Base-by-base conservation (phyloP, 2,329 filamentous ascomycete genomes). In the Trichoderma gracile region DNA sequence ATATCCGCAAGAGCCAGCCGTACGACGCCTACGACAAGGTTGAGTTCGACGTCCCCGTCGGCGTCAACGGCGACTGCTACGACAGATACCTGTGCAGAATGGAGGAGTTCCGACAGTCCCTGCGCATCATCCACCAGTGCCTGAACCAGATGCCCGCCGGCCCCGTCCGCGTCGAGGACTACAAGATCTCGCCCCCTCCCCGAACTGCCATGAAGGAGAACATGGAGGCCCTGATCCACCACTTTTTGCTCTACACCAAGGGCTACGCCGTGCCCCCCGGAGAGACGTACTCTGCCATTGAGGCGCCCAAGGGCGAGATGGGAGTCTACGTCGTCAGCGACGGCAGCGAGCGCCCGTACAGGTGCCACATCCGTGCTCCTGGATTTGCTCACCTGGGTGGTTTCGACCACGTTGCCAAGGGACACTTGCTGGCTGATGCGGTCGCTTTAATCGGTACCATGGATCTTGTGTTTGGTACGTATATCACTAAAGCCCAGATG, bases 221-320 rank as follows among this genome's bases (percentile, higher is more conserved):
- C 84, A 99, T 99, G 96, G 95, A 99, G 82, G 93, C 95, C 45
- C 86, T 99, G 49, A 99, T 99, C 76, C 95, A 99, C 82, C 95
- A 99, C 84, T 99, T 99, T 86, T 82, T 99, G 70, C 88, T 99
- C 61, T 99, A 94, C 84, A 98, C 93, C 78, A 99, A 99, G 86
- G 95, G 95, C 66, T 99, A 99, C 80, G 86, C 92, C 50, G 95
- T 99, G 4, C 95, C 95, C 49, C 95, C 96, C 8, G 96, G 95
- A 68, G 95, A 99, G 84, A 99, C 95, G 6, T 99, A 99, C 84
- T 93, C 90, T 53, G 94, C 90, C 67, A 99, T 99, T 69, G 95
- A 99, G 84, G 95, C 96, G n/a, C 95, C 95, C 67, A 99, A 99
- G 89, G 95, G 95, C 73, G 95, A 99, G 83, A 99, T 99, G 95